Evolutionary conservation across 2,329 filamentous ascomycete genomes (phyloP), one percentile per base, ranked within the genome.

Genomic region (Sclerotinia minor): DNA sequence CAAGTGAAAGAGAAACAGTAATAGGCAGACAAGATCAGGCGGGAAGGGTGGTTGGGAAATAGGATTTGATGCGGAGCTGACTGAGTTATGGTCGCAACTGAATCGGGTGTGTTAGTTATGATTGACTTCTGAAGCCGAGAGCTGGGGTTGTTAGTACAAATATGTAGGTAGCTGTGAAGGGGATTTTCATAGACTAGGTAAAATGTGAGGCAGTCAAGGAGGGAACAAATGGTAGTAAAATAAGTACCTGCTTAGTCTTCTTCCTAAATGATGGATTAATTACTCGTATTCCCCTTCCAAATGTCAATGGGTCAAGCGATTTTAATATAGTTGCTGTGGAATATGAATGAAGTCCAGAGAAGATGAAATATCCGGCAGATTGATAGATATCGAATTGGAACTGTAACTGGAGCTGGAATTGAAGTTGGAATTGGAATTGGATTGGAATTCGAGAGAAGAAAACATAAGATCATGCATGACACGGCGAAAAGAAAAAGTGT

Each of bases 51-150:
- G 6, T 21, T 29, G 29, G 26, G 44, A 26, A 60, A 35, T 35
- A 44, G 44, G 58, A 15, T 35, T 47, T 35, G 58, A 60, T 60
- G 57, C 15, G 57, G 38, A 60, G 57, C 57, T 60, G 57, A 60
- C 41, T 49, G 57, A 60, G 44, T 29, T 32, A 47, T 55, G 57
- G 57, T 47, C n/a, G 57, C 57, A 60, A 60, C n/a, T 57, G 44
- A 44, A 11, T 44, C 55, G 55, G 55, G 24, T 58, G 55, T 58
- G 38, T 44, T 58, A 29, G 35, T 58, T 44, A 24, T 32, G 21
- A 54, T 32, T 45, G 26, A 21, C n/a, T 26, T 59, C 7, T 19
- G 24, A 45, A 29, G 24, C 24, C 24, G 24, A 47, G 41, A 59
- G 19, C 21, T 29, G 24, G n/a, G 44, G 55, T 54, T 54, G 55